Evolutionary conservation across 345 rosid genomes (phyloP).

Genomic region (Carallia pectinifolia): DNA sequence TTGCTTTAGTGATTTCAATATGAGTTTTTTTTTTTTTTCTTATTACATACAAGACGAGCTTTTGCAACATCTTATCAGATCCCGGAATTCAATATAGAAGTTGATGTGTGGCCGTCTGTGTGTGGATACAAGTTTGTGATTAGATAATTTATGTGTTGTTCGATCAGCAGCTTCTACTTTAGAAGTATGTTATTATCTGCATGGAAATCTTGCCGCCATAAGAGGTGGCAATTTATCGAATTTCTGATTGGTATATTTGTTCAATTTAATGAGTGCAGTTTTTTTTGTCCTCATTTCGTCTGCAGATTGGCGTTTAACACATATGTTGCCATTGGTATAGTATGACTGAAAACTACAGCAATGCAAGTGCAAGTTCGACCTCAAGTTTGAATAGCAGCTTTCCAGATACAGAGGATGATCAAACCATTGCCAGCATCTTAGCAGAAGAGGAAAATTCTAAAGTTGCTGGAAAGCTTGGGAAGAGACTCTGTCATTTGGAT

Average conservation of each 20-base stretch:
- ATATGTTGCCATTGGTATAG: conserved; percentile 13
- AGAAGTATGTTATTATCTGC: neutral
- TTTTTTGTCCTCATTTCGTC: too few species aligned
- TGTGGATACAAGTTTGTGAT: too few species aligned
- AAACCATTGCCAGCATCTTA: conserved; percentile 67
- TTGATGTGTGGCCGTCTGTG: too few species aligned
- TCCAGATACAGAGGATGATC: conserved; percentile 82
- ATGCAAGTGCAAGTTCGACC: conserved; percentile 75
- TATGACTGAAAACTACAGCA: conserved; percentile 47
- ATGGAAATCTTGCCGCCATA: neutral
- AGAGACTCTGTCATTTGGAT: conserved; percentile 80
- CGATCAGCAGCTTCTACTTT: neutral
- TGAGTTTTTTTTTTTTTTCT: too few species aligned
- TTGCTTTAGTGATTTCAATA: too few species aligned
- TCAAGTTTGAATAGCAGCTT: conserved; percentile 80
- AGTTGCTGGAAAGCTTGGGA: conserved; percentile 58
- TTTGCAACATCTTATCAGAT: too few species aligned
- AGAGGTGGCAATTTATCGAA: neutral
- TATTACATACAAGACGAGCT: too few species aligned
- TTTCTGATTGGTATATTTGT: too few species aligned
- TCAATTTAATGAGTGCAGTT: too few species aligned
- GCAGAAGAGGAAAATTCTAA: conserved; percentile 57
- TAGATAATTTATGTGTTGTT: neutral
- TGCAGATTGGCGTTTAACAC: too few species aligned
- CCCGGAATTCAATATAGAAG: too few species aligned